A percentile compares a stretch with the other conserved stretches of the same genome.
Conservation (phyloP, 345 rosid genomes). For the Carallia pectinifolia region DNA sequence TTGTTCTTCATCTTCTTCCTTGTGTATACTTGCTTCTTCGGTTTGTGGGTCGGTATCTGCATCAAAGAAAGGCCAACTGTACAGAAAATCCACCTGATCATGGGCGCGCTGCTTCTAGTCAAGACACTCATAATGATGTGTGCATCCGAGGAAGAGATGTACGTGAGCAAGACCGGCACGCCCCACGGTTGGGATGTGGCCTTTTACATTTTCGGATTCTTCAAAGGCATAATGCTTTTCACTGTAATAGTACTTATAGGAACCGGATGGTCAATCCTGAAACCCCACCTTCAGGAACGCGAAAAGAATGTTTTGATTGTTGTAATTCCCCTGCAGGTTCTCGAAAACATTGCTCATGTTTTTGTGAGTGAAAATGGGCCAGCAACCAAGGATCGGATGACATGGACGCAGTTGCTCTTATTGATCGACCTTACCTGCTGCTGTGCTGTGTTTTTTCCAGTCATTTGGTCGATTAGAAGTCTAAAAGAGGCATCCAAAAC, state of each 20-base stretch:
- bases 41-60: slow-evolving; percentile 33
- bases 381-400: slow-evolving; percentile 44
- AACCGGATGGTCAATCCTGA: slow-evolving; percentile 57
- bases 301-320: slow-evolving; percentile 47
- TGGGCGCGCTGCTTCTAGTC: slow-evolving; percentile 45
- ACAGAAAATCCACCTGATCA: slow-evolving; percentile 43
- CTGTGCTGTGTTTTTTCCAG: slow-evolving; percentile 50
- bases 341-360: slow-evolving; percentile 51
- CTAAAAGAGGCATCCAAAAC: slow-evolving; percentile 46
- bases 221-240: slow-evolving; percentile 59
- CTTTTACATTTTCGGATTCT: slow-evolving; percentile 52
- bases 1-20: slow-evolving; percentile 35
- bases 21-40: slow-evolving; percentile 24
- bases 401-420: slow-evolving; percentile 51
- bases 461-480: slow-evolving; percentile 52
- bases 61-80: slow-evolving; percentile 32
- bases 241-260: slow-evolving; percentile 54
- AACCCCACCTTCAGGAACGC: slow-evolving; percentile 54
- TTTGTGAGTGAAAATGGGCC: slow-evolving; percentile 48
- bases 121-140: slow-evolving; percentile 53
- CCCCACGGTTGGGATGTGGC: slow-evolving; percentile 66
- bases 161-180: slow-evolving; percentile 41
- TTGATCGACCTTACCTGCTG: slow-evolving; percentile 50
- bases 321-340: slow-evolving; percentile 53
- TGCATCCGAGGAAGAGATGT: slow-evolving; percentile 43